Evolutionary conservation across 2,329 filamentous ascomycete species (phyloP), one percentile per base, ranked within the genome.

Genomic region (Beauveria sp.): DNA sequence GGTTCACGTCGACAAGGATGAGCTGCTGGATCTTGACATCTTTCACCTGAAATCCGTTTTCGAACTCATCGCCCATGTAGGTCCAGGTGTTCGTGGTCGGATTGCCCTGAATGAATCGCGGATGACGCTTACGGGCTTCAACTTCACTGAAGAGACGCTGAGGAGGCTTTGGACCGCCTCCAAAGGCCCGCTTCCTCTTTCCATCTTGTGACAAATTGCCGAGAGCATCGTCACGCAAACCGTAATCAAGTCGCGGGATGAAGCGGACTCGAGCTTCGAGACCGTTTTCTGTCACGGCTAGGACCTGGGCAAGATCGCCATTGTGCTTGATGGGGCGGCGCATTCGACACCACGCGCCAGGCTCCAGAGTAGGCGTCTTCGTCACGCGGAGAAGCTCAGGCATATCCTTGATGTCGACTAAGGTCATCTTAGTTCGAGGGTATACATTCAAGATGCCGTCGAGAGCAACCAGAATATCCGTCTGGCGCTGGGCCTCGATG

Each of bases 331-430:
- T 82, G 2, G 86, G 87, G 59, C 90, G 85, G 71, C 86, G 88
- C 65, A 97, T 86, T 65, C 94, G 91, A 56, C 97, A 93, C 83
- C 94, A 99, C 43, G 91, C 91, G 65, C 93, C 93, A 10, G 89
- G 89, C 67, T 94, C 86, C 40, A 99, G 79, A 28, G 87, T 86
- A 53, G 92, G 90, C 3, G 89, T 93, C 77, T 96, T 96, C 63
- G 86, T 87, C 30, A 96, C 91, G 56, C 92, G 86, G 20, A 99
- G 81, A n/a, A 99, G 83, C 74, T 97, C 94, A 2, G 94, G 93
- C 87, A 97, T 96, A 75, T 99, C 94, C 73, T 96, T 96, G 69
- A 97, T 92, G 54, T 94, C 91, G 47, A 99, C 91, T 56, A 97
- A 79, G 50, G 92, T 84, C 77, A 94, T 88, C 74, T 92, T 94